phyloP scores from a whole-genome alignment of 805 yeast species.

The Cyberlindnera lachancei region DNA sequence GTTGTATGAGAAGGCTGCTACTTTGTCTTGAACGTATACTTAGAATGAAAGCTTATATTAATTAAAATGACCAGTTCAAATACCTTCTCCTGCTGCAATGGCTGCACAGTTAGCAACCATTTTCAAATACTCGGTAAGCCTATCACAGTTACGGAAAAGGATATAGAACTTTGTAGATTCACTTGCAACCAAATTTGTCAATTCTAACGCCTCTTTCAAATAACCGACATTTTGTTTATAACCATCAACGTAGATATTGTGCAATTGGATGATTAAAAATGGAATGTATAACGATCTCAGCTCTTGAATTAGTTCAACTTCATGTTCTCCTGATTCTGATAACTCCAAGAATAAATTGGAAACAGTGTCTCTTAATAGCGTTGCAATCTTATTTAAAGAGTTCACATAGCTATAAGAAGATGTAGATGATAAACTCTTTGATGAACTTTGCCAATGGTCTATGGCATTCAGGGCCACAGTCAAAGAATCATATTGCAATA shows the following conservation, averaged over 20 bases:
- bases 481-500: constrained; percentile 41
- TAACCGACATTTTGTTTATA: constrained; percentile 28
- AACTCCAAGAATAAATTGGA: constrained; percentile 26
- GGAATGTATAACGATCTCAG: constrained; percentile 70
- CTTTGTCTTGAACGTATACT: constrained; percentile 47
- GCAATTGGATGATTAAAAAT: constrained; percentile 56
- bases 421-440: constrained; percentile 7
- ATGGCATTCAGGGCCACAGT: constrained; percentile 36
- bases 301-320: constrained; percentile 37
- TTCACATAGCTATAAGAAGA: constrained; percentile 14
- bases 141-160: constrained; percentile 51
- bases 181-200: constrained; percentile 61
- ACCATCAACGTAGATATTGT: constrained; percentile 45
- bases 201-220: constrained; percentile 46
- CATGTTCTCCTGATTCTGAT: constrained; percentile 24
- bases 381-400: constrained; percentile 25
- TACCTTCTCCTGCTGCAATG: constrained; percentile 38
- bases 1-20: constrained; percentile 87
- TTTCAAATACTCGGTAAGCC: constrained; percentile 44
- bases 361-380: constrained; percentile 20
- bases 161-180: constrained; percentile 54
- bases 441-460: constrained; percentile 39
- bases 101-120: constrained; percentile 53
- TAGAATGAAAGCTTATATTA: background rate
- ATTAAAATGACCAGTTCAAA: background rate